Conservation (phyloP, 176 grass and related monocot species). For the Ananas comosus region DNA sequence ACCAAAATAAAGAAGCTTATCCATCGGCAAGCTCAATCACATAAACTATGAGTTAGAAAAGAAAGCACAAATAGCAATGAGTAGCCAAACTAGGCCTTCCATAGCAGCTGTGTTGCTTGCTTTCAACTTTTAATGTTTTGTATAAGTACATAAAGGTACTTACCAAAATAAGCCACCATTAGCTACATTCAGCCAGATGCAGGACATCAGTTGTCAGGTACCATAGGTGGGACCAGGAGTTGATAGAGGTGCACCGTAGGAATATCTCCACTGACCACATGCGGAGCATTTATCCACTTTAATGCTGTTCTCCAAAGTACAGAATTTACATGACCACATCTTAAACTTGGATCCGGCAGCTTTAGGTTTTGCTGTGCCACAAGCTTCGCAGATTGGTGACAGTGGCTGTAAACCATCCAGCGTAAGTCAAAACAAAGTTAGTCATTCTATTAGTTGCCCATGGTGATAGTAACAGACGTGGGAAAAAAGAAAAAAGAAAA, state of each 20-base stretch:
- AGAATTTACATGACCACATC: slow-evolving; percentile 87
- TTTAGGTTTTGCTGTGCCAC: slow-evolving; percentile 61
- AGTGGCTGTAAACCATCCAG: slow-evolving; percentile 38
- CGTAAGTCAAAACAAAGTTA: slow-evolving; percentile 2
- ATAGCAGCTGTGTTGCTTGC: background rate
- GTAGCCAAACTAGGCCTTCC: background rate
- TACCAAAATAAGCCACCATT: background rate
- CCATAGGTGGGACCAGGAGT: slow-evolving; percentile 35
- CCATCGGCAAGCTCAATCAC: too few species aligned
- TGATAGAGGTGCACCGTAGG: slow-evolving; percentile 50
- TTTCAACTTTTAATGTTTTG: background rate
- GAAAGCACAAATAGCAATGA: too few species aligned
- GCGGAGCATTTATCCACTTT: slow-evolving; percentile 84
- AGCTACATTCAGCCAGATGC: background rate
- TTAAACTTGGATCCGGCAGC: slow-evolving; percentile 45
- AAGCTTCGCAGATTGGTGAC: slow-evolving; percentile 74
- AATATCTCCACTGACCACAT: slow-evolving; percentile 84
- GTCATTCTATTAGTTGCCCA: background rate
- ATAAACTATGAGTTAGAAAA: too few species aligned
- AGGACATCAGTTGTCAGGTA: slow-evolving; percentile 17
- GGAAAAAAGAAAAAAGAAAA: too few species aligned
- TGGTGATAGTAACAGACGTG: background rate
- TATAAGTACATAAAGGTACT: background rate
- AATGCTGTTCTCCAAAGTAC: slow-evolving; percentile 65
- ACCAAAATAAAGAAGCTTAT: too few species aligned